Evolutionary conservation across 768 basidiomycete genomes (phyloP).

Genomic region (Trametes sanguinea): DNA sequence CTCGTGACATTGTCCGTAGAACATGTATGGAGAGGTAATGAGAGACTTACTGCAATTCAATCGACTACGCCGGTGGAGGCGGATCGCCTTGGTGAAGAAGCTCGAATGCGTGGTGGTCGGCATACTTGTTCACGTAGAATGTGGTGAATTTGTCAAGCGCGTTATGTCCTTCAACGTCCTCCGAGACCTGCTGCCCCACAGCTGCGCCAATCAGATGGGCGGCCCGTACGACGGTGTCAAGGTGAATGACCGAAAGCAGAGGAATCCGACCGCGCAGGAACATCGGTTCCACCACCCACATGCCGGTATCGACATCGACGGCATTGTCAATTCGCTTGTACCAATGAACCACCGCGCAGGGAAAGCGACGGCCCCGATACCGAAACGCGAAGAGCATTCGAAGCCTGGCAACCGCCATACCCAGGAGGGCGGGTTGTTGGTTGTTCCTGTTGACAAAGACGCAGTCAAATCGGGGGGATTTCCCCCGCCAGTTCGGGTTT

Average conservation of each 20-base stretch:
- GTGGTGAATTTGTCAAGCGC: too few species aligned
- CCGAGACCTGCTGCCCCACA: too few species aligned
- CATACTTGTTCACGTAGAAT: too few species aligned
- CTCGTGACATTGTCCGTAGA: too few species aligned
- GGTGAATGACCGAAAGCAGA: not conserved
- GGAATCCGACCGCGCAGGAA: not conserved
- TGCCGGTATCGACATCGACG: not conserved
- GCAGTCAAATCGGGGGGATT: conserved; percentile 23
- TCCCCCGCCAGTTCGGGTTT: conserved; percentile 26
- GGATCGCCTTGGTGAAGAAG: too few species aligned
- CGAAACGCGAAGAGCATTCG: conserved; percentile 33
- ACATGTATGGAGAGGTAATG: too few species aligned
- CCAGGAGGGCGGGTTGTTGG: conserved; percentile 20
- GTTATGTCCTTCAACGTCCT: too few species aligned
- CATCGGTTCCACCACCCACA: conserved; percentile 5
- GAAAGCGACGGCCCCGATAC: not conserved
- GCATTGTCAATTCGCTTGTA: not conserved
- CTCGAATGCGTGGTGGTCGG: too few species aligned
- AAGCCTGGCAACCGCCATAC: conserved; percentile 24
- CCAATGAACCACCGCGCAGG: conserved; percentile 4
- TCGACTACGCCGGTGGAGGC: too few species aligned
- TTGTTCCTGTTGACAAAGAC: conserved; percentile 26
- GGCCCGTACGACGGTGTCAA: not conserved
- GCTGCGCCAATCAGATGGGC: not conserved
- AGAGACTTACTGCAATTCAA: too few species aligned